phyloP scores from a whole-genome alignment of 176 grass and related monocot genomes.

The Musa itinerans region DNA sequence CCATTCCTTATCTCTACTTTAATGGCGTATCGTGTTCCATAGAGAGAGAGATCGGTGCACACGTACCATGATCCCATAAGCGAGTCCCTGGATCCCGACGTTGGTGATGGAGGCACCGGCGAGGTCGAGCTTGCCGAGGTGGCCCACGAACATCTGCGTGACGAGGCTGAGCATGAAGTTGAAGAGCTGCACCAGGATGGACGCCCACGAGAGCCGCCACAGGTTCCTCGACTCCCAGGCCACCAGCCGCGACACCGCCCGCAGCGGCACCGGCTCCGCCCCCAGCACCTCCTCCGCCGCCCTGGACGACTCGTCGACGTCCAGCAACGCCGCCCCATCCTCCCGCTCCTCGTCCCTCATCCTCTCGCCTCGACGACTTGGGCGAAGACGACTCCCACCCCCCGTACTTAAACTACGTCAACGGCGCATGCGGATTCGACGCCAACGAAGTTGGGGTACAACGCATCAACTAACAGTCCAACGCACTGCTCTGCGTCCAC shows the following conservation, averaged over 20 bases:
- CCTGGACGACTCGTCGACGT: slow-evolving; percentile 24
- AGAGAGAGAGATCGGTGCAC: not conserved
- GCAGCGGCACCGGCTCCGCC: slow-evolving; percentile 27
- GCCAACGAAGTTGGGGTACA: too few relatives aligned
- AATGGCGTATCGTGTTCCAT: too few relatives aligned
- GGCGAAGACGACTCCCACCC: too few relatives aligned
- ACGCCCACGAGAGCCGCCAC: slow-evolving; percentile 71
- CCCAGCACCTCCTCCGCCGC: slow-evolving; percentile 45
- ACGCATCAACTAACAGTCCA: too few relatives aligned
- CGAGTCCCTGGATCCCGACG: slow-evolving; percentile 76
- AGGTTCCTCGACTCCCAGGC: slow-evolving; percentile 68
- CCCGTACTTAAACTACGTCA: too few relatives aligned
- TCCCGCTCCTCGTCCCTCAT: too few relatives aligned
- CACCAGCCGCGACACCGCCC: slow-evolving; percentile 27
- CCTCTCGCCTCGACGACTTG: too few relatives aligned
- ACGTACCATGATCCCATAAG: slow-evolving; percentile 77
- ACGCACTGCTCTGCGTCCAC: too few relatives aligned
- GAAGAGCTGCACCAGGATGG: slow-evolving; percentile 52
- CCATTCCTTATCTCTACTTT: too few relatives aligned
- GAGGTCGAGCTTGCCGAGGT: slow-evolving; percentile 54
- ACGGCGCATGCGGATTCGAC: too few relatives aligned
- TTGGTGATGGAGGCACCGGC: slow-evolving; percentile 79
- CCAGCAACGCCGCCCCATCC: not conserved
- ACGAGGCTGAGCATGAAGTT: slow-evolving; percentile 77
- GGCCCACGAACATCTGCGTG: slow-evolving; percentile 79